phyloP scores from a whole-genome alignment of 345 rosid genomes.

The Boechera divaricarpa region DNA sequence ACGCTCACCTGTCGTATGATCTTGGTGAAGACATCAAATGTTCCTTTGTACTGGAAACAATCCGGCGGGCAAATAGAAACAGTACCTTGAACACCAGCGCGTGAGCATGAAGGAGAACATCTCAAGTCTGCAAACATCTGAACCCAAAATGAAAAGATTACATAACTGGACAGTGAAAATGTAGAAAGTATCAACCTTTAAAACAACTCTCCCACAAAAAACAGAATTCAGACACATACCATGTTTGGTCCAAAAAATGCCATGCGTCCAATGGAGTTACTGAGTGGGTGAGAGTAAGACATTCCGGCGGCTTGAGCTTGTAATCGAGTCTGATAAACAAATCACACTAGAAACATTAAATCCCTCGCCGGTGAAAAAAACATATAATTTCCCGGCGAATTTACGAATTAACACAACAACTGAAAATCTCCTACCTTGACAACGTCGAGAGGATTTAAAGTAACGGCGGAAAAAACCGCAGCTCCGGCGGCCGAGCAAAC shows the following conservation, averaged over 20 bases:
- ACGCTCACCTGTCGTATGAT: constrained; percentile 83
- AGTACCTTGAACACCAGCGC: constrained; percentile 98
- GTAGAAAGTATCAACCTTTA: neutral
- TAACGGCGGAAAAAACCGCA: constrained; percentile 79
- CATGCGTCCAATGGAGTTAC: constrained; percentile 83
- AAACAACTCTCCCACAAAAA: neutral
- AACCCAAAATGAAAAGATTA: constrained; percentile 30
- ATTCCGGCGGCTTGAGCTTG: constrained; percentile 99
- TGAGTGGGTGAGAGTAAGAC: constrained; percentile 86
- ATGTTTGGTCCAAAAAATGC: constrained; percentile 88
- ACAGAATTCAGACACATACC: constrained; percentile 48
- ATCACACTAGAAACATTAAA: constrained; percentile 1
- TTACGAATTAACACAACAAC: neutral
- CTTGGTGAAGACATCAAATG: constrained; percentile 91
- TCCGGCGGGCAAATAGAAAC: constrained; percentile 98
- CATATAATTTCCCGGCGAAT: constrained; percentile 6
- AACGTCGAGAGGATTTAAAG: constrained; percentile 93
- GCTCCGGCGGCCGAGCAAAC: constrained; percentile 95
- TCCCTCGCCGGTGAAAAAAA: constrained; percentile 4
- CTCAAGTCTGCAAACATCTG: constrained; percentile 96
- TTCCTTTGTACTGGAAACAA: constrained; percentile 97
- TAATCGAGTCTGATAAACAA: constrained; percentile 72
- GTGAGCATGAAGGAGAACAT: constrained; percentile 92
- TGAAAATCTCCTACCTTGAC: constrained; percentile 61
- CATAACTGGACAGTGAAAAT: neutral